Base-by-base conservation (phyloP, 2,329 filamentous ascomycete species). In the Didymella sp. region DNA sequence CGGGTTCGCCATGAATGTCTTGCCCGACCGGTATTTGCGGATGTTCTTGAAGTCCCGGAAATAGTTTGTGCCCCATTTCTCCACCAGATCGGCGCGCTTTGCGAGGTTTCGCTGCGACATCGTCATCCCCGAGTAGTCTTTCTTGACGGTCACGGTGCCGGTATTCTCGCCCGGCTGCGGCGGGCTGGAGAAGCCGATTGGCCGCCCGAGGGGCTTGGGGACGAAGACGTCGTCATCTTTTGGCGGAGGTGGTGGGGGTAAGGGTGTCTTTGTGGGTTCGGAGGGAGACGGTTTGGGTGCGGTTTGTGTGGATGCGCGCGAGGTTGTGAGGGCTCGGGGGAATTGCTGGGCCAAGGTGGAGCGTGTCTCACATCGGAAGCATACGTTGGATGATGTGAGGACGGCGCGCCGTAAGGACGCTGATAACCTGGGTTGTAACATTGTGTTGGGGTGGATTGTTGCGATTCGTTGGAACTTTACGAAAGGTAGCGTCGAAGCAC, bases 1-100 rank as follows among this genome's bases (percentile, higher is more conserved):
- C 4, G 90, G 86, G 33, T 94, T 94, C 19, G 92, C 88, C 48
- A 94, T 81, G 79, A 97, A 99, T 22, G 92, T 92, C 78, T 99
- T 99, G 70, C 95, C 95, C 68, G 92, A 87, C 78, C 83, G 79
- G 63, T 95, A 88, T 64, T 78, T 76, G 22, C 88, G 82, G 76
- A 97, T 85, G 78, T 96, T 95, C 58, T 86, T 86, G 90, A 92
- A 97, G 82, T 99, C 94, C 75, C 92, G 90, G 80, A 96, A 99
- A 78, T 99, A 99, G 2, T 94, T 93, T 56, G 91, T 90, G 19
- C 88, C 82, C 71, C 96, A 88, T 74, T 92, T 87, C 64, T 85
- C 84, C 41, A 90, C 90, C 51, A 98, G 81, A 73, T 91, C 83
- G 66, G 90, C 84, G 62, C 94, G 86, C 64, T 88, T 85, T 62